Evolutionary conservation across 2,329 filamentous ascomycete species (phyloP).

Genomic region (Fusarium torulosum): DNA sequence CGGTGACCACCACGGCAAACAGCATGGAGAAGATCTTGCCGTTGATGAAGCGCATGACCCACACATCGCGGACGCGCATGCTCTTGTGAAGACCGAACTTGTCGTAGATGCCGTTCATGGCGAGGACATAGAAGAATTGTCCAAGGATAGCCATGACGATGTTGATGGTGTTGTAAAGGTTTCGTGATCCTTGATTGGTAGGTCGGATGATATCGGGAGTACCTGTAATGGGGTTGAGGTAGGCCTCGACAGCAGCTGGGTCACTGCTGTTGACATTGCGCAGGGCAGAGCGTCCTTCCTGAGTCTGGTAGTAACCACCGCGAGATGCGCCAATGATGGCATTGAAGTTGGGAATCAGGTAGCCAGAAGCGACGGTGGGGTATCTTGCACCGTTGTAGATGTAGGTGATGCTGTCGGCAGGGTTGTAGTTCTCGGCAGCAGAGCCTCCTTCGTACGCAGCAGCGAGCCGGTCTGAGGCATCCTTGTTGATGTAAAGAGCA

Average conservation of each 20-base stretch:
- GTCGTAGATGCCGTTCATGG: slow-evolving; percentile 44
- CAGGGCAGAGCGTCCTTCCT: slow-evolving; percentile 39
- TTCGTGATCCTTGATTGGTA: slow-evolving; percentile 52
- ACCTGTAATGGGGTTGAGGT: slow-evolving; percentile 52
- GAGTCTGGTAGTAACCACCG: slow-evolving; percentile 45
- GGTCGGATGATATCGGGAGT: slow-evolving; percentile 49
- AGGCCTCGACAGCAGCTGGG: slow-evolving; percentile 46
- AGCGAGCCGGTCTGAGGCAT: slow-evolving; percentile 51
- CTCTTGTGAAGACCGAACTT: slow-evolving; percentile 36
- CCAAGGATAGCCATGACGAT: slow-evolving; percentile 55
- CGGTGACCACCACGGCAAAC: slow-evolving; percentile 55
- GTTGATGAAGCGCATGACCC: slow-evolving; percentile 44
- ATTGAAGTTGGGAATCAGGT: slow-evolving; percentile 49
- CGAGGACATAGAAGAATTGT: slow-evolving; percentile 49
- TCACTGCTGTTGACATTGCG: slow-evolving; percentile 43
- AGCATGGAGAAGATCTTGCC: slow-evolving; percentile 52
- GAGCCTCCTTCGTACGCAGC: slow-evolving; percentile 46
- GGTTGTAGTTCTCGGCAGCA: slow-evolving; percentile 49
- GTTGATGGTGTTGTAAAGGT: slow-evolving; percentile 56
- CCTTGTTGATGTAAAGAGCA: slow-evolving; percentile 51
- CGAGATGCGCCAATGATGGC: slow-evolving; percentile 46
- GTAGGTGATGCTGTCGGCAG: slow-evolving; percentile 51
- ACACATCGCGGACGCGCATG: slow-evolving; percentile 46
- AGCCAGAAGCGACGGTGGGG: slow-evolving; percentile 47
- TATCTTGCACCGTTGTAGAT: slow-evolving; percentile 56